Base-by-base conservation (phyloP, 768 basidiomycete genomes). In the Postia placenta region DNA sequence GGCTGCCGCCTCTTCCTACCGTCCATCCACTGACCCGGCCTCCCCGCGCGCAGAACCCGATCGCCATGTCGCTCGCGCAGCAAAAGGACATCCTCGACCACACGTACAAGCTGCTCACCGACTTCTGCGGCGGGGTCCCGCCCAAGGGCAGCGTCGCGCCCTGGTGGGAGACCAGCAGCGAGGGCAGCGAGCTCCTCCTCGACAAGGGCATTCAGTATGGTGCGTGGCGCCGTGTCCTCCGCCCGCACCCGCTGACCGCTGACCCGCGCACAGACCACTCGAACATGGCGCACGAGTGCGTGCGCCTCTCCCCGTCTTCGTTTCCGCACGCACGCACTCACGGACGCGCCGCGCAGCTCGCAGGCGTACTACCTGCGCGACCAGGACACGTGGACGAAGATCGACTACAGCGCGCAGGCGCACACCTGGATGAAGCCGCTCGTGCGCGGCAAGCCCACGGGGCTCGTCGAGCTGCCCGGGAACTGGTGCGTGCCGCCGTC, bases 111-210 rank as follows among this genome's bases (percentile, higher is more conserved):
- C 68, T 85, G n/a, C 66, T 87, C 36, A 85, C 83, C 1, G 71
- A 74, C 11, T 87, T 87, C 59, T 84, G 83, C 59, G 65, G 76
- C 51, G 79, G 80, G 22, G 63, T 73, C 14, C 69, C 79, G 20
- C 81, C 80, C 0, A 79, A 76, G 60, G 81, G 80, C 33, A 78
- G 75, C 43, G 83, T 85, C 27, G 85, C 85, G 1, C 85, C 85
- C 0, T 89, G 86, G 84, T 89, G 85, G 85, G 87, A 89, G 61
- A 78, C 78, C 2, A 81, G 78, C 63, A 80, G 76, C 52, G 83
- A 85, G 61, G 81, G 80, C 3, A 79, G 78, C 0, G 65, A 76
- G 14, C 68, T 88, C 22, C 66, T 88, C 22, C 72, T 86, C 20
- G 80, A 83, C 30, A 81, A 82, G 53, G 87, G 87, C 0, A 83